Conservation (phyloP, 768 basidiomycete species). For the Mycena filopes region DNA sequence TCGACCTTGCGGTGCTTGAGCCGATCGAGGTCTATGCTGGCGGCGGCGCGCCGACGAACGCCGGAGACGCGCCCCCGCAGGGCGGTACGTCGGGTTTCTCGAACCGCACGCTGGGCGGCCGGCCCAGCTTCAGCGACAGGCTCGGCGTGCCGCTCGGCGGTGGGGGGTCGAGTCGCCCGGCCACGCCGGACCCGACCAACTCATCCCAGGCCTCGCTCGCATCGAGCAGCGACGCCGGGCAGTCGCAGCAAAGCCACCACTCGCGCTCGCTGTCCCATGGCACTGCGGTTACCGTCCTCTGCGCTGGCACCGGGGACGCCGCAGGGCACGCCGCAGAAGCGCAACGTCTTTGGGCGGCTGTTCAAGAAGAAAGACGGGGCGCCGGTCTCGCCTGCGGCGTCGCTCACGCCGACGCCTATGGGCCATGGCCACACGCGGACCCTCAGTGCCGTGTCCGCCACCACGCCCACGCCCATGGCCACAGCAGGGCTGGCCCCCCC, state of each 20-base stretch:
- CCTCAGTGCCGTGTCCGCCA: conserved; percentile 4
- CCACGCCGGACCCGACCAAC: conserved; percentile 40
- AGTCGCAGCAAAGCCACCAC: conserved; percentile 27
- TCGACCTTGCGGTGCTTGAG: conserved; percentile 82
- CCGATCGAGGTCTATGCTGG: conserved; percentile 73
- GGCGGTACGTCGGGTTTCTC: conserved; percentile 21
- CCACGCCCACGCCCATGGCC: conserved; percentile 12
- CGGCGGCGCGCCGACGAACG: conserved; percentile 46
- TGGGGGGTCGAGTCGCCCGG: conserved; percentile 24
- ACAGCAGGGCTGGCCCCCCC: not conserved
- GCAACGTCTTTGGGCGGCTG: conserved; percentile 76
- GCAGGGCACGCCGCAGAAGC: conserved; percentile 50
- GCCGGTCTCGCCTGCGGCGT: not conserved
- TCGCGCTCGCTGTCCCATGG: not conserved
- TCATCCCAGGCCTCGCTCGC: conserved; percentile 42
- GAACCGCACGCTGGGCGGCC: conserved; percentile 19
- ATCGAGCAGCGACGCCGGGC: conserved; percentile 32
- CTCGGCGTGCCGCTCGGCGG: conserved; percentile 18
- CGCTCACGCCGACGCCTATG: conserved; percentile 42
- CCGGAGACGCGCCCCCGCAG: not conserved
- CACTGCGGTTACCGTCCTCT: too few species aligned
- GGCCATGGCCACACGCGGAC: conserved; percentile 24
- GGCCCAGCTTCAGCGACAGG: conserved; percentile 18
- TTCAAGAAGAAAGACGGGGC: conserved; percentile 67
- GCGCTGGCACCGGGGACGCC: conserved; percentile 36